Evolutionary conservation across 129 eudicot species (phyloP), one percentile per base, ranked within the genome.

Genomic region (Pseudognaphalium luteoalbum): DNA sequence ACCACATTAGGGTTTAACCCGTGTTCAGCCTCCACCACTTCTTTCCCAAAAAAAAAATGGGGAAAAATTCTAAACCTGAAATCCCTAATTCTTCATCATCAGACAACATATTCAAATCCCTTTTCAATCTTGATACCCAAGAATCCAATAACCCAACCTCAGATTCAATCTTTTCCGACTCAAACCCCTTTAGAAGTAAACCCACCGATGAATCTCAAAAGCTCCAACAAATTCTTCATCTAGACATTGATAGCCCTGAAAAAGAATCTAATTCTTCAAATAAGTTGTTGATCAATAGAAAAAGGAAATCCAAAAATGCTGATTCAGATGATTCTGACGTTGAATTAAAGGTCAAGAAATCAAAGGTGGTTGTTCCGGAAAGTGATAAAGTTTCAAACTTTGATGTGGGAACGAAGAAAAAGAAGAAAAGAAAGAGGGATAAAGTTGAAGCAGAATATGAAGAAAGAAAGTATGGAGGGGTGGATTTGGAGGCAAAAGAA

Each of bases 371-470:
- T 19, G 37, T 35, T 20, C 3, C 64, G 66, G 73, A 57, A 44
- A 22, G 41, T 66, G 32, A 50, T 32, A 70, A 78, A 81, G 29
- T 22, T 20, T 28, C 32, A 32, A 28, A 32, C 41, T 22, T 80
- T 57, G 83, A 64, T 50, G 83, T 66, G 6, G 85, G 52, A 72
- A 70, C 69, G 78, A 83, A 83, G 76, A 76, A 74, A 62, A 87
- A 85, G 85, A 91, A 88, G 82, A 93, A 95, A 87, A 87, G 99
- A 88, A 95, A 95, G 89, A 89, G 97, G 81, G 91, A 83, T 73
- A 97, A 95, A 68, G 58, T 95, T 44, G 99, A 95, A 86, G 88
- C 90, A 34, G 95, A 86, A 65, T 95, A 95, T 34, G 97, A 95
- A 76, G 96, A 80, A 42, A 87, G 69, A 70, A 76, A 81, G 52